Conservation (phyloP, 2,329 filamentous ascomycete genomes). For the Venturia nashicola region DNA sequence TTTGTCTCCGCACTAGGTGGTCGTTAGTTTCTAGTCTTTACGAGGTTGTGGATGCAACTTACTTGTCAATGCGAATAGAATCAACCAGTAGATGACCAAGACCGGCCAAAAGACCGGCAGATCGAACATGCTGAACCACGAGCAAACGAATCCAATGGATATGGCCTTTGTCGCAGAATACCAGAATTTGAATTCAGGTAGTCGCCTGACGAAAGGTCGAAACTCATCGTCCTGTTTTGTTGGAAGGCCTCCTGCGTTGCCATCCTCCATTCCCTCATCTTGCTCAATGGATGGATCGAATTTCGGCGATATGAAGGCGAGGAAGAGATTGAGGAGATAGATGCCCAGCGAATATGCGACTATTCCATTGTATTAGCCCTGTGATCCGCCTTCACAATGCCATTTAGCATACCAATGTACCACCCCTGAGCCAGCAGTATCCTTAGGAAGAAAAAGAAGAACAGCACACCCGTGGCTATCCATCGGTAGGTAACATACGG, state of each 20-base stretch:
- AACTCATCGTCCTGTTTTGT: constrained; percentile 98
- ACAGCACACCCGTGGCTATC: constrained; percentile 64
- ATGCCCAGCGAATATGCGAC: constrained; percentile 97
- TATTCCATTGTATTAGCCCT: constrained; percentile 23
- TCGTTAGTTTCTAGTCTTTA: neutral
- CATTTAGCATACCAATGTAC: constrained; percentile 70
- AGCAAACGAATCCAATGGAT: constrained; percentile 71
- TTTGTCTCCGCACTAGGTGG: constrained; percentile 81
- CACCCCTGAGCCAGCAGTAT: constrained; percentile 91
- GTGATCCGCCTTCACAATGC: neutral
- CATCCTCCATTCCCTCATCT: constrained; percentile 95
- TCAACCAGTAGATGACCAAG: constrained; percentile 96
- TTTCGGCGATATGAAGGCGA: constrained; percentile 95
- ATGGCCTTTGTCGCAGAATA: constrained; percentile 86
- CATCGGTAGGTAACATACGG: constrained; percentile 85
- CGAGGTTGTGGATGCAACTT: constrained; percentile 28
- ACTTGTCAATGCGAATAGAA: constrained; percentile 93
- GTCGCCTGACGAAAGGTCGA: constrained; percentile 85
- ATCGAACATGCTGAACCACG: constrained; percentile 89
- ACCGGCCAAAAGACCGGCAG: constrained; percentile 99
- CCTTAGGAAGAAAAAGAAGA: constrained; percentile 74
- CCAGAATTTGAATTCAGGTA: constrained; percentile 99
- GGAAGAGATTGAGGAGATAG: constrained; percentile 97
- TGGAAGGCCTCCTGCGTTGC: constrained; percentile 57
- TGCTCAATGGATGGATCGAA: constrained; percentile 94